Evolutionary conservation across 2,329 filamentous ascomycete genomes (phyloP), one percentile per base, ranked within the genome.

Genomic region (Penicillium brevicompactum): DNA sequence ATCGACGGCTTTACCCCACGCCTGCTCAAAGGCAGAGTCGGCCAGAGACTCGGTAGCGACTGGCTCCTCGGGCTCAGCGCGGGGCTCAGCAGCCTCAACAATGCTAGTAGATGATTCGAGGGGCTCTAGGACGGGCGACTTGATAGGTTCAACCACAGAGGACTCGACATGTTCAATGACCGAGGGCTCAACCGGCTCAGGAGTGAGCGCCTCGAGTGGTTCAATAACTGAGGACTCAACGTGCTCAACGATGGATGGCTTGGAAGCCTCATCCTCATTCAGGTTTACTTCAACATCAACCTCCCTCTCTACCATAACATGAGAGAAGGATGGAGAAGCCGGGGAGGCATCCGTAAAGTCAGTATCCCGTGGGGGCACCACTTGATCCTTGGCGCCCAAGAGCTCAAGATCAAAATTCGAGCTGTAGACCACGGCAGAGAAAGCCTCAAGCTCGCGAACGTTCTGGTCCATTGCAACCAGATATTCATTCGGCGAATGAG

Each of bases 381-480:
- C 51, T 31, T 62, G 65, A 9, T 56, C 45, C 10, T 51, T 67
- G 13, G 68, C 58, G 18, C 65, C 65, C 2, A 68, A 58, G 16
- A 71, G 55, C 53, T 73, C 68, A 5, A 71, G 61, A 45, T 78
- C 73, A 51, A 79, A 75, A 58, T 80, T 78, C 21, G 75, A 78
- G 53, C 76, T 78, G 56, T 79, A 80, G n/a, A 80, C 74, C 16
- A 80, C 76, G 4, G 77, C 77, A 0, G 77, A 77, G 61, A 80
- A 80, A 1, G 77, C 76, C 53, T 79, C 77, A 14, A 80, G 62
- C 58, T 80, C 76, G n/a, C 74, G 73, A 0, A 79, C 77, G 18
- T 75, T 74, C 49, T 76, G 72, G 49, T 79, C 76, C 69, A 78
- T 77, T 2, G 70, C 69, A 1, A 66, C 61, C 18, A 80, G 65